Base-by-base conservation (phyloP, 768 basidiomycete species). In the Symmetrospora coprosmae region DNA sequence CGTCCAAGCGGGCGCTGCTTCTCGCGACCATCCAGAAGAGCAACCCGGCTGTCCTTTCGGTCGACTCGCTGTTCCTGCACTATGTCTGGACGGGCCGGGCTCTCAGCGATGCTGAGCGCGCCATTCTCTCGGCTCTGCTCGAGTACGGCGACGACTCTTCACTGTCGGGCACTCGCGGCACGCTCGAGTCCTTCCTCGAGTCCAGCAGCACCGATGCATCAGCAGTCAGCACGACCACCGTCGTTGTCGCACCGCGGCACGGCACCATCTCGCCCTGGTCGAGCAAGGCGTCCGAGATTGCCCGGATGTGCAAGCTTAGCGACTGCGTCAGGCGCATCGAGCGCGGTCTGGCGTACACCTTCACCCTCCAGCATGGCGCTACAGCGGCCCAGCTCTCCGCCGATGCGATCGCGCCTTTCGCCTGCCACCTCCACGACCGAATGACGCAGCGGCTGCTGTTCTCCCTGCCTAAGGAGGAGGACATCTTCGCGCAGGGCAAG, bases 201-300 rank as follows among this genome's bases (percentile, higher is more conserved):
- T n/a, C n/a, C n/a, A n/a, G n/a, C n/a, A 27, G 38, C 17, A 23
- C 2, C 5, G 25, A 46, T 9, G 17, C 69, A 70, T 9, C 65
- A 62, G 14, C 41, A 2, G 6, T 31, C 16, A 4, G 11, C 53
- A 67, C 64, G 40, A 60, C 66, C 48, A 74, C 82, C 11, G 73
- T 82, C 39, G 92, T 81, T 70, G 81, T 94, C 38, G 74, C 85
- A 25, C 91, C 91, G 11, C 76, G 91, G 60, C 78, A 81, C 7
- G 91, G 92, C 2, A 90, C 91, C 2, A 84, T 97, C 68, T 96
- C 92, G 3, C 91, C 94, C 1, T 99, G 94, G 94, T 96, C 92
- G 4, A 92, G 87, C 73, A 99, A 99, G 74, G 92, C 94, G 1
- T 96, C 92, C 0, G 91, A 99, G 71, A 97, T 99, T 56, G 80